phyloP scores from a whole-genome alignment of 2,329 filamentous ascomycete genomes.

The Aspergillus udagawae region DNA sequence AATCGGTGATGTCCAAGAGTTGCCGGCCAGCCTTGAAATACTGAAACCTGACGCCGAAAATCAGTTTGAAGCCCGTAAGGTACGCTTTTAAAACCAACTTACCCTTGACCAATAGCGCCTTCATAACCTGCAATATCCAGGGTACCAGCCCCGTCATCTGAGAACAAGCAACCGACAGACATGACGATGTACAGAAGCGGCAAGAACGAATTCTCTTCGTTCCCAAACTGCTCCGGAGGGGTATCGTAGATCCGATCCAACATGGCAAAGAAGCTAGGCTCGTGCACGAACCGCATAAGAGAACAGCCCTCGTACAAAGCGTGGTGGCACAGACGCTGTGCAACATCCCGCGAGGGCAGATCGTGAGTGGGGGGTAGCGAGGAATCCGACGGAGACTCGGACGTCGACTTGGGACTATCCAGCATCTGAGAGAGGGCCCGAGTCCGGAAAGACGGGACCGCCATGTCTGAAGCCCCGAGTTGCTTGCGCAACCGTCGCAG shows the following conservation, averaged over 20 bases:
- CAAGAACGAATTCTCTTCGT: constrained; percentile 65
- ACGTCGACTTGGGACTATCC: constrained; percentile 64
- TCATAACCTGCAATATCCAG: constrained; percentile 46
- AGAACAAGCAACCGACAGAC: constrained; percentile 70
- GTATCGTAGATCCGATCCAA: constrained; percentile 75
- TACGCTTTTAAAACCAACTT: constrained; percentile 18
- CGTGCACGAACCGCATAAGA: constrained; percentile 70
- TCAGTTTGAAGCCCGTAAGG: constrained; percentile 4
- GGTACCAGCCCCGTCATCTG: constrained; percentile 52
- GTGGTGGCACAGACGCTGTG: constrained; percentile 54
- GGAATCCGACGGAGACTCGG: constrained; percentile 61
- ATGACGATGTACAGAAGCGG: constrained; percentile 67
- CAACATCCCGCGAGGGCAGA: constrained; percentile 62
- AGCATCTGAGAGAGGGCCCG: constrained; percentile 54
- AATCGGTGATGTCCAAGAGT: constrained; percentile 59
- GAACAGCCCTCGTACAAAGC: constrained; percentile 60
- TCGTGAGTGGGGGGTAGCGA: constrained; percentile 56
- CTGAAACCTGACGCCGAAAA: constrained; percentile 54
- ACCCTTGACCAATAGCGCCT: constrained; percentile 54
- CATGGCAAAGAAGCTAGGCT: constrained; percentile 73
- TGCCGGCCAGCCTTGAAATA: constrained; percentile 67
- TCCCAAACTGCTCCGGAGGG: constrained; percentile 57
- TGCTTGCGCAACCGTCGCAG: constrained; percentile 82
- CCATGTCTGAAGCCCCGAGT: constrained; percentile 64
- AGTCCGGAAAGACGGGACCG: constrained; percentile 49